A percentile compares a stretch with the other conserved stretches of the same genome.
Conservation (phyloP, 1,139 yeast genomes). For the Sugiyamaella japonica region DNA sequence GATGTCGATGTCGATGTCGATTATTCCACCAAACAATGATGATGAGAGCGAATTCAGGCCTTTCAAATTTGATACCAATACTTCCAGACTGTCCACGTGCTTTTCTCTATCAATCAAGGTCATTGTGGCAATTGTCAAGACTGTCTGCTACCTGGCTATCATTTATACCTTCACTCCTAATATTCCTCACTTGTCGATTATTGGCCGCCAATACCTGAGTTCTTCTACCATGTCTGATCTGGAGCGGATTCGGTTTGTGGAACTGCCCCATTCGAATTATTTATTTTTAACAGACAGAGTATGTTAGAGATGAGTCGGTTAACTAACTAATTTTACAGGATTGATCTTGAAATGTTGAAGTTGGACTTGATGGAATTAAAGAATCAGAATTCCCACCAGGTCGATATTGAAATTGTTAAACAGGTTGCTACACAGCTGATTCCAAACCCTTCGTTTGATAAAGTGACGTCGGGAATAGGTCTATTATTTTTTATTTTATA, state of each 20-base stretch:
- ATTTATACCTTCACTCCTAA: neutral
- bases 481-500: neutral
- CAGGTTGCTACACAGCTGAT: neutral
- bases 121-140: neutral
- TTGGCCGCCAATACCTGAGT: neutral
- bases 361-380: neutral
- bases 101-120: neutral
- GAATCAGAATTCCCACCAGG: neutral
- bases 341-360: neutral
- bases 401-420: slow-evolving; percentile 3
- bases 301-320: too few species aligned
- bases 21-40: neutral
- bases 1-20: neutral
- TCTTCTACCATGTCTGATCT: neutral
- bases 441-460: neutral
- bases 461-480: neutral
- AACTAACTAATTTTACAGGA: neutral
- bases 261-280: neutral
- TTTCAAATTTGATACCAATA: neutral
- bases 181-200: neutral
- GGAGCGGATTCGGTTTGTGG: slow-evolving; percentile 1
- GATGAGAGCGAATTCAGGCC: neutral
- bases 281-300: too few species aligned
- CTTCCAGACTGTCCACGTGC: neutral
- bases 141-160: neutral